These are phyloP conservation scores for Adansonia digitata DNA, from an alignment of 345 rosid genomes.

Conservation along the genomic window DNA sequence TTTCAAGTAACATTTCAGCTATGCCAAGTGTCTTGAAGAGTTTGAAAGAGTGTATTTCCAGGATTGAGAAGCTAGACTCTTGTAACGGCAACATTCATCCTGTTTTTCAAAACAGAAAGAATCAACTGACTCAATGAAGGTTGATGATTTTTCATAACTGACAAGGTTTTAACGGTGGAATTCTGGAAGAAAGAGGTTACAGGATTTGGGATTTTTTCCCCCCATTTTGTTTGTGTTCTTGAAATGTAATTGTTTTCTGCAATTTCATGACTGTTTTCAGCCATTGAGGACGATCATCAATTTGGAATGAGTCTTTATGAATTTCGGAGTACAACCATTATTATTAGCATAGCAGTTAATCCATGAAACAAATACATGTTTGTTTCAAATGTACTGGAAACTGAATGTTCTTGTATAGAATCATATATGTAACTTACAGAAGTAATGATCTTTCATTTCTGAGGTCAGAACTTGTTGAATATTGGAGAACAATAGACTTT, in stretches of 20 bases:
- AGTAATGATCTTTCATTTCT: background rate
- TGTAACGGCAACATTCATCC: constrained; percentile 45
- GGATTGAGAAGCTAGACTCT: constrained; percentile 46
- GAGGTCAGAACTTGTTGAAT: background rate
- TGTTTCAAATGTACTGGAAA: background rate
- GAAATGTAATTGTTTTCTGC: too few relatives aligned
- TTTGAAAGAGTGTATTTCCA: constrained; percentile 49
- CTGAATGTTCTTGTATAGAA: background rate
- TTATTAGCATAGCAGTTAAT: too few relatives aligned
- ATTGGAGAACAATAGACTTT: background rate
- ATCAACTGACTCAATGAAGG: constrained; percentile 19
- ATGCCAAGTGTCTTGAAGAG: constrained; percentile 50
- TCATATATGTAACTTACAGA: background rate
- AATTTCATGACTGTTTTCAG: too few relatives aligned
- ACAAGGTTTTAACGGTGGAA: too few relatives aligned
- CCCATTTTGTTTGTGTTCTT: too few relatives aligned
- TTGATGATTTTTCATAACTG: background rate
- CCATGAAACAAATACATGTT: background rate
- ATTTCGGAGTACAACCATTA: too few relatives aligned
- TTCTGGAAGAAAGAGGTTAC: too few relatives aligned
- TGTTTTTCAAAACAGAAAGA: constrained; percentile 35
- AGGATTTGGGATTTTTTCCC: too few relatives aligned
- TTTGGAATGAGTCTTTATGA: too few relatives aligned
- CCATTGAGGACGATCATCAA: too few relatives aligned
- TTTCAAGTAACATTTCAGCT: constrained; percentile 36